These are phyloP conservation scores for Trichoderma aggressivum DNA, from an alignment of 2,329 filamentous ascomycete genomes.

Conservation along the genomic window DNA sequence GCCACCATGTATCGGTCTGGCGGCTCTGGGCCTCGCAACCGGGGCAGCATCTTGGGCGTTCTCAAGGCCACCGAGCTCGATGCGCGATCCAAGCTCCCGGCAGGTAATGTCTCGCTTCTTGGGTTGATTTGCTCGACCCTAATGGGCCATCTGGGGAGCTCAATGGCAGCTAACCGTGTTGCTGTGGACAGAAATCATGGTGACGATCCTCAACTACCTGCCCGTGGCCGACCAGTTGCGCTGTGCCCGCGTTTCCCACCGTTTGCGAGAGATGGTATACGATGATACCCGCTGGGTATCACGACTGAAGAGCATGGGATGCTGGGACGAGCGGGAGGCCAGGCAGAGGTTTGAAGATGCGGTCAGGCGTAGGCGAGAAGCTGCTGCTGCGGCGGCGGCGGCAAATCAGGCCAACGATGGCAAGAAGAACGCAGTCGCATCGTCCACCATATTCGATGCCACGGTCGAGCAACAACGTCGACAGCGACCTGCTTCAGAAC, in stretches of 20 bases:
- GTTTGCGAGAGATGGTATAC: constrained; percentile 96
- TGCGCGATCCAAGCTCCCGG: constrained; percentile 74
- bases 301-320: constrained; percentile 78
- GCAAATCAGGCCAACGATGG: constrained; percentile 21
- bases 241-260: constrained; percentile 78
- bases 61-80: constrained; percentile 75
- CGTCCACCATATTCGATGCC: constrained; percentile 70
- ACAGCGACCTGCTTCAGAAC: constrained; percentile 34
- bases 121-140: neutral
- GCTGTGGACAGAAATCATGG: constrained; percentile 68
- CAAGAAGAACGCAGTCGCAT: constrained; percentile 21
- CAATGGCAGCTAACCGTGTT: constrained; percentile 6
- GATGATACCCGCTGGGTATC: constrained; percentile 95
- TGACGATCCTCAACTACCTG: constrained; percentile 83
- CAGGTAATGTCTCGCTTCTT: constrained; percentile 51
- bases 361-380: constrained; percentile 59
- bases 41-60: constrained; percentile 65
- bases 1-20: constrained; percentile 43
- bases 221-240: constrained; percentile 79
- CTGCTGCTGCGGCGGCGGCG: constrained; percentile 31
- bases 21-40: constrained; percentile 32
- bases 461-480: constrained; percentile 61
- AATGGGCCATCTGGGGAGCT: neutral
- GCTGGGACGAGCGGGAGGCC: constrained; percentile 89
- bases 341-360: constrained; percentile 74